Conservation (phyloP, 345 rosid genomes). For the Litchi chinensis region DNA sequence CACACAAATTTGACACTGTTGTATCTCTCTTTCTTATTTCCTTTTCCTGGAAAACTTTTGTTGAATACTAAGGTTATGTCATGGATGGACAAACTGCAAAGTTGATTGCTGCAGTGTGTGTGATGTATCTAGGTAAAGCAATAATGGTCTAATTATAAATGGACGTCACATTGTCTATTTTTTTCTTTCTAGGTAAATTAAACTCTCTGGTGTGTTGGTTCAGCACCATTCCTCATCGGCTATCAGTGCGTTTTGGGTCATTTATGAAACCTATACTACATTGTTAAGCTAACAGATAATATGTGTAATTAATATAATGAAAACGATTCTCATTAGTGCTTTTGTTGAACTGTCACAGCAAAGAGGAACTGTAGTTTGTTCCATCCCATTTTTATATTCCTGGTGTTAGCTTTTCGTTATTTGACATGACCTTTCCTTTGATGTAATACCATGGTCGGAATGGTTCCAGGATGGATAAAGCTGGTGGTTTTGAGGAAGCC, state of each 20-base stretch:
- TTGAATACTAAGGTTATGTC: background rate
- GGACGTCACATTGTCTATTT: background rate
- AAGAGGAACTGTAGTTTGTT: no score
- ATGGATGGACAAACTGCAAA: background rate
- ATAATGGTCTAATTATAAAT: background rate
- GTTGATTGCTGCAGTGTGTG: background rate
- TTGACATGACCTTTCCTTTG: constrained; percentile 18
- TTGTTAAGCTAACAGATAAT: background rate
- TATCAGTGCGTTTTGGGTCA: background rate
- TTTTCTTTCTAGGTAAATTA: background rate
- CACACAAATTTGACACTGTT: background rate
- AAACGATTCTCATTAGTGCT: background rate
- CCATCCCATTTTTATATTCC: background rate
- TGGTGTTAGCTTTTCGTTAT: background rate
- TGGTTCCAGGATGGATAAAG: constrained; percentile 56
- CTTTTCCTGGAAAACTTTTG: background rate
- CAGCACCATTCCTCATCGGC: background rate
- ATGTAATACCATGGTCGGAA: constrained; percentile 13
- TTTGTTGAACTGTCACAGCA: constrained; percentile 4
- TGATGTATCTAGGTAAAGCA: background rate
- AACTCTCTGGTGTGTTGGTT: background rate
- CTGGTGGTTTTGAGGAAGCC: constrained; percentile 61
- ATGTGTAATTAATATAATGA: background rate
- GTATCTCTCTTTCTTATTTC: background rate
- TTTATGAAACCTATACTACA: background rate